Percentiles rank a stretch among this genome's conserved stretches.
Evolutionary conservation across 2,329 filamentous ascomycete species (phyloP).

Genomic region (Bipolaris victoriae): DNA sequence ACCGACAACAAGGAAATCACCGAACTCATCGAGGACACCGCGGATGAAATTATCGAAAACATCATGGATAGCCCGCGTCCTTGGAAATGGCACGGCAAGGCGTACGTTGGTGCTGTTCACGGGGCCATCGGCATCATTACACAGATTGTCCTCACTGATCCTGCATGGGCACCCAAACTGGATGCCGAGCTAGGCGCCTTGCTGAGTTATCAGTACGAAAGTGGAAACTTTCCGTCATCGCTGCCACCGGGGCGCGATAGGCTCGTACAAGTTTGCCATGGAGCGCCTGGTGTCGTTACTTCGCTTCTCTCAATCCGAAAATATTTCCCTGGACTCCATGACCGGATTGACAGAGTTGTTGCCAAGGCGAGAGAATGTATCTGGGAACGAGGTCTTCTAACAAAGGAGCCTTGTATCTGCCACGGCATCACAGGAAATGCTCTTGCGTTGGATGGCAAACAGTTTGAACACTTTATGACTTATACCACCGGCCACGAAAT

Average conservation of each 20-base stretch:
- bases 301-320: slow-evolving; percentile 63
- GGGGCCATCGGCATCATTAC: slow-evolving; percentile 73
- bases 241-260: slow-evolving; percentile 57
- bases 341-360: slow-evolving; percentile 61
- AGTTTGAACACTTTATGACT: slow-evolving; percentile 64
- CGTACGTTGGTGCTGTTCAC: slow-evolving; percentile 70
- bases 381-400: slow-evolving; percentile 64
- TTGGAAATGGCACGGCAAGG: slow-evolving; percentile 70
- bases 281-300: slow-evolving; percentile 67
- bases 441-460: slow-evolving; percentile 58
- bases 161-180: slow-evolving; percentile 61
- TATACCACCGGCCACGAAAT: slow-evolving; percentile 64
- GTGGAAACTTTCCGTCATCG: slow-evolving; percentile 68
- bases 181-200: slow-evolving; percentile 61
- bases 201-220: slow-evolving; percentile 64
- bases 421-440: slow-evolving; percentile 71
- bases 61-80: slow-evolving; percentile 63
- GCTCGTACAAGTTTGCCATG: slow-evolving; percentile 71
- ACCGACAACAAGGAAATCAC: slow-evolving; percentile 56
- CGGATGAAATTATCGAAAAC: slow-evolving; percentile 63
- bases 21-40: slow-evolving; percentile 60
- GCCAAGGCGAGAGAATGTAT: slow-evolving; percentile 59
- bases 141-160: slow-evolving; percentile 68
- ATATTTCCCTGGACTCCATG: slow-evolving; percentile 62
- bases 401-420: slow-evolving; percentile 69